These are phyloP conservation scores for Nelumbo lutea DNA, from an alignment of 164 flowering plant species.

Conservation along the genomic window DNA sequence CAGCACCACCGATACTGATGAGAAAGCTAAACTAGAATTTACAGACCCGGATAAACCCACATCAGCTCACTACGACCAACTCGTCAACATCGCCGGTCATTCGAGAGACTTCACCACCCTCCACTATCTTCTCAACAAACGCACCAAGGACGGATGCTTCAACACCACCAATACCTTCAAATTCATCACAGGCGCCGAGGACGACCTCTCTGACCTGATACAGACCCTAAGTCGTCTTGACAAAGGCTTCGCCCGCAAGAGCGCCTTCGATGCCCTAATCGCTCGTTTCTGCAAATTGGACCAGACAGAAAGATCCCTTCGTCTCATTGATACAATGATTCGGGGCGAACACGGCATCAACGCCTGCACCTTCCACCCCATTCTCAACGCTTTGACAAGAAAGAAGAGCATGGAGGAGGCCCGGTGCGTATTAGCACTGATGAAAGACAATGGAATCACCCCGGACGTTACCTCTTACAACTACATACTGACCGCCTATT, in stretches of 20 bases:
- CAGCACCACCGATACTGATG: slow-evolving; percentile 1
- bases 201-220: slow-evolving; percentile 23
- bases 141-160: slow-evolving; percentile 37
- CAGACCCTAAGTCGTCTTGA: slow-evolving; percentile 34
- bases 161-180: slow-evolving; percentile 56
- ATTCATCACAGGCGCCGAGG: slow-evolving; percentile 34
- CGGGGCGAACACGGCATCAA: slow-evolving; percentile 18
- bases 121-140: slow-evolving; percentile 40
- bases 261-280: slow-evolving; percentile 47
- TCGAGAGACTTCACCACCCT: slow-evolving; percentile 41
- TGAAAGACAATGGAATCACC: slow-evolving; percentile 26
- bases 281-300: slow-evolving; percentile 36
- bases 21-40: slow-evolving; percentile 2
- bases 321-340: slow-evolving; percentile 35
- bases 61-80: slow-evolving; percentile 45
- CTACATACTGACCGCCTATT: slow-evolving; percentile 35
- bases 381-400: slow-evolving; percentile 33
- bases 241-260: slow-evolving; percentile 33
- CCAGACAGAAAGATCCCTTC: slow-evolving; percentile 29
- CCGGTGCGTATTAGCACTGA: slow-evolving; percentile 33
- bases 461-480: slow-evolving; percentile 47
- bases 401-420: slow-evolving; percentile 32
- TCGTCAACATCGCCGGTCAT: slow-evolving; percentile 42
- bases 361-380: slow-evolving; percentile 41
- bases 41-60: slow-evolving; percentile 26